These are phyloP conservation scores for Populus tremula DNA, from an alignment of 345 rosid species.

Conservation along the genomic window DNA sequence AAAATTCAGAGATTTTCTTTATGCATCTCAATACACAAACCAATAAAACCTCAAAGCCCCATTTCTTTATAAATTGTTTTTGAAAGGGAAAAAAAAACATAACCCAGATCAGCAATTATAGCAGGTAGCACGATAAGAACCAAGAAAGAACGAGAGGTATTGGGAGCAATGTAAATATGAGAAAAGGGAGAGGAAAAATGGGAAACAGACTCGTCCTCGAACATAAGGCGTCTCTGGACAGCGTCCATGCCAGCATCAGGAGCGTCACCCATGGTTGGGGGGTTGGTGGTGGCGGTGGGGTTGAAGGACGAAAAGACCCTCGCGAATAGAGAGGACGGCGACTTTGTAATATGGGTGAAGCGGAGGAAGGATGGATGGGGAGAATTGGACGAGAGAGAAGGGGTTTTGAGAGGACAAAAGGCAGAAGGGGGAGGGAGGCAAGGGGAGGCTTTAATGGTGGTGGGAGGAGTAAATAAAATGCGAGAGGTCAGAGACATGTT, in stretches of 20 bases:
- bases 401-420: background rate
- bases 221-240: conserved; percentile 98
- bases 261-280: conserved; percentile 48
- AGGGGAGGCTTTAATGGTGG: conserved; percentile 10
- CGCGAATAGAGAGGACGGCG: background rate
- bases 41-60: too few relatives aligned
- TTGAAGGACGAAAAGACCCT: conserved; percentile 28
- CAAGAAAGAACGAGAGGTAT: too few relatives aligned
- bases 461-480: background rate
- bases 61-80: too few relatives aligned
- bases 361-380: conserved; percentile 7
- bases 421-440: conserved; percentile 13
- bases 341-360: background rate
- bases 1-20: background rate
- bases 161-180: background rate
- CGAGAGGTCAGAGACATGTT: conserved; percentile 21
- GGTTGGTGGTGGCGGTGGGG: conserved; percentile 13
- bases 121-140: background rate
- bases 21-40: too few relatives aligned
- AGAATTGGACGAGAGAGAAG: conserved; percentile 15
- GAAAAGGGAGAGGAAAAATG: background rate
- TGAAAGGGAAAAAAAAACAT: background rate
- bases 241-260: conserved; percentile 88
- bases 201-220: conserved; percentile 73
- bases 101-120: background rate